phyloP scores from a whole-genome alignment of 73 alveolate species.

The Uronychia setigera region DNA sequence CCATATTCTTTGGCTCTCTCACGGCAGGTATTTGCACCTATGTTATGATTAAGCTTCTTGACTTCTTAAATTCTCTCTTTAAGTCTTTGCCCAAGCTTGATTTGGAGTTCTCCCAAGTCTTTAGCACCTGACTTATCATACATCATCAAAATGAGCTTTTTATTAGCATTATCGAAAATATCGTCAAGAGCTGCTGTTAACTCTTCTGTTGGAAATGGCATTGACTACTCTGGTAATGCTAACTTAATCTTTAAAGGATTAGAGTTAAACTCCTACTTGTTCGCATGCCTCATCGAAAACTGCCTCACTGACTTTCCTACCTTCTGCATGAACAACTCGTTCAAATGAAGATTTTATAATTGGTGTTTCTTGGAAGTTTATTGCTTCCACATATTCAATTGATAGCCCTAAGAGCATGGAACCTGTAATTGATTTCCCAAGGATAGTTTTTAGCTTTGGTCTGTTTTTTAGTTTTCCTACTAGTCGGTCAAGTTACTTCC shows the following conservation, averaged over 20 bases:
- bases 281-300: slow-evolving; percentile 30
- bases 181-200: slow-evolving; percentile 12
- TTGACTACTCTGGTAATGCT: neutral
- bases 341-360: slow-evolving; percentile 52
- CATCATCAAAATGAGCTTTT: slow-evolving; percentile 17
- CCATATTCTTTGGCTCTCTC: neutral
- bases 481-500: slow-evolving; percentile 39
- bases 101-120: slow-evolving; percentile 19
- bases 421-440: slow-evolving; percentile 78
- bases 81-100: slow-evolving; percentile 23
- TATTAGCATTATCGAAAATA: slow-evolving; percentile 9
- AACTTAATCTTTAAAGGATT: neutral
- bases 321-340: slow-evolving; percentile 55
- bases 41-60: slow-evolving; percentile 2
- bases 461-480: slow-evolving; percentile 68
- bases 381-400: slow-evolving; percentile 82
- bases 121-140: slow-evolving; percentile 26
- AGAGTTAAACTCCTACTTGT: slow-evolving; percentile 1
- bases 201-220: slow-evolving; percentile 47
- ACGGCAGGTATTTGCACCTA: neutral
- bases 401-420: slow-evolving; percentile 88
- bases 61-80: neutral
- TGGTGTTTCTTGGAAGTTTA: slow-evolving; percentile 90
- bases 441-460: slow-evolving; percentile 76
- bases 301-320: slow-evolving; percentile 35